These are phyloP conservation scores for Phytopythium ostracodes DNA, from an alignment of 352 stramenopile genomes.

Conservation along the genomic window DNA sequence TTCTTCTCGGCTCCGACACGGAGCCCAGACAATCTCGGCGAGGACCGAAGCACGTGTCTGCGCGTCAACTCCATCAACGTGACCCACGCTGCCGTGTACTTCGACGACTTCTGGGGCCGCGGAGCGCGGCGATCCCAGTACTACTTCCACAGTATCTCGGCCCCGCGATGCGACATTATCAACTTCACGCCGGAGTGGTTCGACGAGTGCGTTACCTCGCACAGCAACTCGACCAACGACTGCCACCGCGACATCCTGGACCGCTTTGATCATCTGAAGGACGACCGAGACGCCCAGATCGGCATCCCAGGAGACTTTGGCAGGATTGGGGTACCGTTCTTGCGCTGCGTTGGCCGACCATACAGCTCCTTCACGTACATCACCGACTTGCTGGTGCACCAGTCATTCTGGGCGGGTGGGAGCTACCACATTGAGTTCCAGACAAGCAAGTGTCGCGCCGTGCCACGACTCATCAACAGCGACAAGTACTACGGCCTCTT, in stretches of 20 bases:
- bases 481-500: constrained; percentile 50
- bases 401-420: constrained; percentile 50
- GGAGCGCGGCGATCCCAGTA: constrained; percentile 28
- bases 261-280: constrained; percentile 34
- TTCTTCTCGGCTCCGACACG: constrained; percentile 34
- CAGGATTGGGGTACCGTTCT: constrained; percentile 32
- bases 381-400: constrained; percentile 55
- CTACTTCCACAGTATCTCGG: constrained; percentile 44
- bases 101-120: constrained; percentile 42
- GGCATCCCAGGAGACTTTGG: constrained; percentile 40
- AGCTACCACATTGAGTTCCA: constrained; percentile 52
- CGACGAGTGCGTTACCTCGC: constrained; percentile 25
- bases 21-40: constrained; percentile 22
- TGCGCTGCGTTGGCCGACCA: constrained; percentile 44
- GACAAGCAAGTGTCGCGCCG: constrained; percentile 42
- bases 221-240: constrained; percentile 18
- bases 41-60: constrained; percentile 39
- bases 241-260: constrained; percentile 55
- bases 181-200: constrained; percentile 39
- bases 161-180: constrained; percentile 33
- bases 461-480: constrained; percentile 29
- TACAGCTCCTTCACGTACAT: constrained; percentile 40
- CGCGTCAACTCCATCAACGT: constrained; percentile 43
- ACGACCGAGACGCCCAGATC: constrained; percentile 30
- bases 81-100: constrained; percentile 24